A percentile compares a stretch with the other conserved stretches of the same genome.
Conservation (phyloP, 176 grass and related monocot genomes). For the Carex pumila region DNA sequence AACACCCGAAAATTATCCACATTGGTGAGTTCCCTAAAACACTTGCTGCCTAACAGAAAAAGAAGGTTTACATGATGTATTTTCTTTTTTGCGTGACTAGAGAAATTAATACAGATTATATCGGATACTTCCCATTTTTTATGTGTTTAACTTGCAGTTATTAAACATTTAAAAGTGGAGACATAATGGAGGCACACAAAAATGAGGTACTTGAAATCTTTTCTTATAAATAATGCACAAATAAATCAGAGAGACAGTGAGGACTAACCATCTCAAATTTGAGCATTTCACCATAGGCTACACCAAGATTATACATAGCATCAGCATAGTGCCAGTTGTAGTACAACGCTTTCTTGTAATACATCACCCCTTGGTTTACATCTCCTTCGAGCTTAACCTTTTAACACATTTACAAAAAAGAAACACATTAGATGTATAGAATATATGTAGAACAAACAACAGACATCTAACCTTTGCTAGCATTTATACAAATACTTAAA, state of each 20-base stretch:
- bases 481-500: conserved; percentile 11
- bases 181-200: not conserved
- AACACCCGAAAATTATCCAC: not conserved
- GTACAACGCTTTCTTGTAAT: conserved; percentile 97
- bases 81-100: not conserved
- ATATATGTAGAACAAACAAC: not conserved
- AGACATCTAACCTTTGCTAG: not conserved
- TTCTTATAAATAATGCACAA: not conserved
- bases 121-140: not conserved
- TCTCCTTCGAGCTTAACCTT: conserved; percentile 97
- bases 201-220: not conserved
- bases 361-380: conserved; percentile 86
- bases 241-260: not conserved
- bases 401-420: conserved; percentile 14
- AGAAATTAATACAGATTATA: not conserved
- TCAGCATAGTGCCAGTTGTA: conserved; percentile 99
- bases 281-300: conserved; percentile 99
- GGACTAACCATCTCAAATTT: conserved; percentile 95
- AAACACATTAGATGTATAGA: not conserved
- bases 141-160: not conserved
- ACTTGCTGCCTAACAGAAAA: not conserved
- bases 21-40: not conserved
- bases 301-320: conserved; percentile 99
- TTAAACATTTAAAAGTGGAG: not conserved
- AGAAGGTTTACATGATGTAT: not conserved